Evolutionary conservation across 257 asterid species (phyloP).

Genomic region (Linaria vulgaris): DNA sequence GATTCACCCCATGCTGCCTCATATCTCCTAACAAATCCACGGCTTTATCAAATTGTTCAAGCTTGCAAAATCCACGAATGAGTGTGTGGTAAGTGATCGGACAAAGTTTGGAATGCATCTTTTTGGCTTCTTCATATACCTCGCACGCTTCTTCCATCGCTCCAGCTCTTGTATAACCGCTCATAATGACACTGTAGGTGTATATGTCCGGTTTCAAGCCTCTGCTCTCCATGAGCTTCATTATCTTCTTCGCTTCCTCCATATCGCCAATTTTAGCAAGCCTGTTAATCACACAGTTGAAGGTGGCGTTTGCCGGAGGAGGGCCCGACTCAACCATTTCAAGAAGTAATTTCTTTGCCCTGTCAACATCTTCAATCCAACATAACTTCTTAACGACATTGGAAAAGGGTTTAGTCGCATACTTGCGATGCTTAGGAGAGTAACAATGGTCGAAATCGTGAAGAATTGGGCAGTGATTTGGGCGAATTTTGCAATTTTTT

Average conservation of each 20-base stretch:
- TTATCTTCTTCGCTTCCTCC: constrained; percentile 53
- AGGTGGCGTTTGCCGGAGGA: constrained; percentile 71
- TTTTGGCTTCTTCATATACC: constrained; percentile 67
- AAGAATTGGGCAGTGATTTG: too few species aligned
- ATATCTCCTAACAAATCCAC: constrained; percentile 60
- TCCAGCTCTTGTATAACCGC: constrained; percentile 60
- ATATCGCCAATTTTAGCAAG: constrained; percentile 60
- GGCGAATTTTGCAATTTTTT: too few species aligned
- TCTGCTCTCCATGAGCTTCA: constrained; percentile 61
- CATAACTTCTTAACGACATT: constrained; percentile 61
- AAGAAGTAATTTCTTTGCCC: constrained; percentile 57
- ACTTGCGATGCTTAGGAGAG: constrained; percentile 43
- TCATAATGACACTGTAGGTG: constrained; percentile 71
- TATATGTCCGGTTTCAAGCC: constrained; percentile 85
- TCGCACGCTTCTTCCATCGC: constrained; percentile 73
- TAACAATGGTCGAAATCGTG: too few species aligned
- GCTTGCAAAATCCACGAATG: constrained; percentile 80
- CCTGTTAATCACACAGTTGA: constrained; percentile 65
- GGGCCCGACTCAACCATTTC: constrained; percentile 77
- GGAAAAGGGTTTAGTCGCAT: constrained; percentile 60
- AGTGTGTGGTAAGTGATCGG: constrained; percentile 63
- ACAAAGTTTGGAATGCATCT: constrained; percentile 57
- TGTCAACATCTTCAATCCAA: constrained; percentile 62
- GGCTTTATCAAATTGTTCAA: constrained; percentile 76
- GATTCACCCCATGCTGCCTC: constrained; percentile 63